A percentile compares a stretch with the other conserved stretches of the same genome.
phyloP scores from a whole-genome alignment of 495 filamentous ascomycete species.

The Aspergillus mulundensis region DNA sequence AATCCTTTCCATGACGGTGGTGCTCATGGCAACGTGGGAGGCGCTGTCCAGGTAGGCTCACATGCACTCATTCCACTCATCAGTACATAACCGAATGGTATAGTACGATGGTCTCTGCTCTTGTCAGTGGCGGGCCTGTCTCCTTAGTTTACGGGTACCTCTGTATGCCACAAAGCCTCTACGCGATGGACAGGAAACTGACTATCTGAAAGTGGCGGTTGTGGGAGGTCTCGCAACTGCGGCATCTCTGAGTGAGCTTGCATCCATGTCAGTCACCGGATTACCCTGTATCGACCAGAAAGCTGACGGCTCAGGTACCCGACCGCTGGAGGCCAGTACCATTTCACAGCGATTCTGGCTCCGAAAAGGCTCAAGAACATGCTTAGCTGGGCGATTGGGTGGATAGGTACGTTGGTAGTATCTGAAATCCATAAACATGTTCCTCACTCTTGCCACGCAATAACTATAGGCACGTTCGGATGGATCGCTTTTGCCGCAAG shows the following conservation, averaged over 20 bases:
- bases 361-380: neutral
- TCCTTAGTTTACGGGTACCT: constrained; percentile 4
- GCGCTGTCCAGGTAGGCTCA: neutral
- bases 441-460: no score
- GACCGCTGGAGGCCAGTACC: constrained; percentile 8
- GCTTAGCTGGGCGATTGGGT: neutral
- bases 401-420: neutral
- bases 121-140: constrained; percentile 1
- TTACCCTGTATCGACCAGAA: neutral
- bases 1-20: neutral
- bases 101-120: neutral
- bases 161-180: no score
- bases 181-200: no score
- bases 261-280: neutral
- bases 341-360: neutral
- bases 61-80: no score
- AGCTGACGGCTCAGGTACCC: neutral
- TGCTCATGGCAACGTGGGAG: constrained; percentile 8
- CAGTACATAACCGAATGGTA: no score
- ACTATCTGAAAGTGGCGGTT: neutral
- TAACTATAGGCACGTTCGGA: constrained; percentile 10
- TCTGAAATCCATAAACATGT: no score
- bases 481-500: constrained; percentile 15
- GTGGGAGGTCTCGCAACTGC: constrained; percentile 1
- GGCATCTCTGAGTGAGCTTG: neutral